Conservation (phyloP, 1,284 basidiomycete species). For the Trichosporon coremiiforme region DNA sequence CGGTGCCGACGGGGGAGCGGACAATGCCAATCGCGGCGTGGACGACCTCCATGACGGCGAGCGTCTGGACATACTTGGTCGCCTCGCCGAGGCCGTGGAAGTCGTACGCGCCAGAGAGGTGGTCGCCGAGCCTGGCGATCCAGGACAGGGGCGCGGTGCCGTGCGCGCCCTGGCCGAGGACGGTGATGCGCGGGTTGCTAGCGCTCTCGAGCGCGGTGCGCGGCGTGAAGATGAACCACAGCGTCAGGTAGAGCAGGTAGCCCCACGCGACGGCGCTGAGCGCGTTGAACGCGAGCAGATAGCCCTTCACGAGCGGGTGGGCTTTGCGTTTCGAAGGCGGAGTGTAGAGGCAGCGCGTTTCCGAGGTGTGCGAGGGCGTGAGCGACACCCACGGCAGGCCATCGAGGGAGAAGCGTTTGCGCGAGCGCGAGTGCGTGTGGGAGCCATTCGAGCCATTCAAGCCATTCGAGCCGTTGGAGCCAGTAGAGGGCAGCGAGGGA, state of each 20-base stretch:
- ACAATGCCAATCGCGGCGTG: constrained; percentile 84
- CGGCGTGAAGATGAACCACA: constrained; percentile 46
- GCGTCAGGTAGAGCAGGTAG: constrained; percentile 64
- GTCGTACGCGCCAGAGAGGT: constrained; percentile 60
- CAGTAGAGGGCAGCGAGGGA: neutral
- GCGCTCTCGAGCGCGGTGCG: constrained; percentile 27
- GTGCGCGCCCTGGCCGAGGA: constrained; percentile 24
- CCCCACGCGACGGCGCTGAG: constrained; percentile 73
- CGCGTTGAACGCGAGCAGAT: constrained; percentile 77
- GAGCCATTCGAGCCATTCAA: neutral
- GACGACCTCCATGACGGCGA: constrained; percentile 76
- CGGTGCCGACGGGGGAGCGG: constrained; percentile 76
- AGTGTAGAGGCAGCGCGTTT: neutral
- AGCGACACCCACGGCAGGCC: neutral
- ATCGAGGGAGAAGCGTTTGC: constrained; percentile 16
- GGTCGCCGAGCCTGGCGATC: constrained; percentile 58
- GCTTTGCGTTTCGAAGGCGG: constrained; percentile 15
- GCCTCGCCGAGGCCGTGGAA: constrained; percentile 62
- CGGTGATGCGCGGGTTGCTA: neutral
- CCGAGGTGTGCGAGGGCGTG: constrained; percentile 4
- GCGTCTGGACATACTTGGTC: constrained; percentile 75
- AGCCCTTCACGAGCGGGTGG: constrained; percentile 57
- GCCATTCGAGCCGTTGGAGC: too few relatives aligned
- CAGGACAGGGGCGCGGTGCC: constrained; percentile 19
- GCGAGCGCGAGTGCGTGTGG: neutral